phyloP scores from a whole-genome alignment of 2,329 filamentous ascomycete species.

The Fusarium camptoceras region DNA sequence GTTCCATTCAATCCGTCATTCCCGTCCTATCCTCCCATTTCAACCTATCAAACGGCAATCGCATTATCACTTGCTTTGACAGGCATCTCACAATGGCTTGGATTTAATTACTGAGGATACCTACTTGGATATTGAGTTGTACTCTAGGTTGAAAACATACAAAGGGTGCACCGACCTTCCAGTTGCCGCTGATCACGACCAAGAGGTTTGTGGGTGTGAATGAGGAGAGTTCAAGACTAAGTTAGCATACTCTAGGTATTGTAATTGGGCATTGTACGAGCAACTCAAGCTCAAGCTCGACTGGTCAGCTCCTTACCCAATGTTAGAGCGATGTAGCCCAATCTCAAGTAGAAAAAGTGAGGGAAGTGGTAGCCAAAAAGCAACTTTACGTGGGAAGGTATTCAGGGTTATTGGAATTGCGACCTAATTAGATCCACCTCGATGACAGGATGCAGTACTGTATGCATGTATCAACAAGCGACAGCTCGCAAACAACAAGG shows the following conservation, averaged over 20 bases:
- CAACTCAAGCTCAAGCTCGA: not conserved
- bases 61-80: not conserved
- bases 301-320: not conserved
- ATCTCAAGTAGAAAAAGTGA: constrained; percentile 9
- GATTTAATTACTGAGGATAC: not conserved
- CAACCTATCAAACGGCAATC: not conserved
- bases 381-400: constrained; percentile 9
- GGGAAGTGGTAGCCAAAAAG: constrained; percentile 21
- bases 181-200: not conserved
- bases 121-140: not conserved
- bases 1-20: not conserved
- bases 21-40: not conserved
- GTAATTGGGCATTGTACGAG: constrained; percentile 18
- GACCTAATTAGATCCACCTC: constrained; percentile 31
- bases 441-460: constrained; percentile 5
- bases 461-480: not conserved
- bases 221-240: constrained; percentile 14
- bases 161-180: constrained; percentile 8
- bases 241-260: constrained; percentile 9
- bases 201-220: constrained; percentile 14
- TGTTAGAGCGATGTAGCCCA: constrained; percentile 14
- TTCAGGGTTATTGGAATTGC: constrained; percentile 18
- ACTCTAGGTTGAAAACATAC: not conserved
- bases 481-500: not conserved
- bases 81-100: not conserved